A percentile compares a stretch with the other conserved stretches of the same genome.
phyloP scores from a whole-genome alignment of 2,329 filamentous ascomycete species.

The Diaporthe vaccinii region DNA sequence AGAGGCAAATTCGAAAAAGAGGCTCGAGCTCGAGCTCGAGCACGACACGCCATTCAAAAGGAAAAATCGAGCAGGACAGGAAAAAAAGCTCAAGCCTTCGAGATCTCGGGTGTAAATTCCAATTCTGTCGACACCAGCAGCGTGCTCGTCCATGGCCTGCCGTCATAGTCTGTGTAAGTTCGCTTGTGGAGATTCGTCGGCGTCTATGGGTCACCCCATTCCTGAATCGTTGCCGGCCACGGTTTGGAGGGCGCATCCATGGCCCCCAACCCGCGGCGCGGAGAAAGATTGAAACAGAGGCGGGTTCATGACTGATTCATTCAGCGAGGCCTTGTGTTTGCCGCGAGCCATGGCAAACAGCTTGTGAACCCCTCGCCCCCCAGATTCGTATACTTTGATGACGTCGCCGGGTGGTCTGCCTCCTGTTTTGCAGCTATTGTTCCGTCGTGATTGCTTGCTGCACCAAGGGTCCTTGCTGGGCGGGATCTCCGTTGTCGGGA shows the following conservation, averaged over 20 bases:
- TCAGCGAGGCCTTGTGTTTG: conserved; percentile 11
- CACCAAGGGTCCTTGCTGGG: conserved; percentile 23
- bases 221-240: conserved; percentile 24
- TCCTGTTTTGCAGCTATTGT: not conserved
- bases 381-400: not conserved
- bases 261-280: not conserved
- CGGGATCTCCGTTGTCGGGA: not conserved
- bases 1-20: not conserved
- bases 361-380: not conserved
- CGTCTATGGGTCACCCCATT: conserved; percentile 32
- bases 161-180: not conserved
- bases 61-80: too few species aligned
- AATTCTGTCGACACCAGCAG: not conserved
- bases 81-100: not conserved
- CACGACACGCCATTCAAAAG: not conserved
- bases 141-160: not conserved
- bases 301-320: conserved; percentile 24
- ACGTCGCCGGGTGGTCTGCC: conserved; percentile 2
- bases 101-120: conserved; percentile 11
- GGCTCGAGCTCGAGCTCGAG: not conserved
- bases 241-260: conserved; percentile 9
- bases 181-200: conserved; percentile 22
- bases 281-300: conserved; percentile 22
- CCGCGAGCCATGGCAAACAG: conserved; percentile 15
- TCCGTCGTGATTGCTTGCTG: conserved; percentile 15